phyloP scores from a whole-genome alignment of 1,139 yeast genomes.

The Candida sp. region DNA sequence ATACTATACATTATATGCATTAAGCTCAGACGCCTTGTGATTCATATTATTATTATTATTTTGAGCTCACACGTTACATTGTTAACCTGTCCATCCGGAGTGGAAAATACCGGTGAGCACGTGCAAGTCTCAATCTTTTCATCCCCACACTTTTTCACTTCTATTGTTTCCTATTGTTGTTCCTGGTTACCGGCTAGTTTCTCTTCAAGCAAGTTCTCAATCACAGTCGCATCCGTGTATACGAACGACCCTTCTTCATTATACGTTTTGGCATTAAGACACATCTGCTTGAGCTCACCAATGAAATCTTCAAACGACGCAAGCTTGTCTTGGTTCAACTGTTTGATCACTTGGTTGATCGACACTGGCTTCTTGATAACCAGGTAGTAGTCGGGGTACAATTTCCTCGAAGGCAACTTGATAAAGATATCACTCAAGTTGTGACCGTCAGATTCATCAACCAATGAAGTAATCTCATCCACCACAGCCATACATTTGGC shows the following conservation, averaged over 20 bases:
- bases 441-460: conserved; percentile 32
- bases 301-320: conserved; percentile 59
- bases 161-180: too few relatives aligned
- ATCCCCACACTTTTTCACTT: too few relatives aligned
- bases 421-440: conserved; percentile 64
- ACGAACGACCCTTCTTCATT: conserved; percentile 91
- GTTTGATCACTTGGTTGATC: conserved; percentile 60
- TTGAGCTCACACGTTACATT: neutral
- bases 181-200: too few relatives aligned
- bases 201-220: conserved; percentile 49
- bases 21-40: neutral
- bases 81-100: too few relatives aligned
- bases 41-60: neutral
- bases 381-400: conserved; percentile 88
- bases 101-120: too few relatives aligned
- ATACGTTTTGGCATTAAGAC: conserved; percentile 82
- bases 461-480: conserved; percentile 35
- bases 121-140: too few relatives aligned
- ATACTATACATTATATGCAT: neutral
- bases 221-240: conserved; percentile 71
- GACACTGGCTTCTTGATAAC: conserved; percentile 85
- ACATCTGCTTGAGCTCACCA: conserved; percentile 78
- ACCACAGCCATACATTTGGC: conserved; percentile 29
- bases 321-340: conserved; percentile 48
- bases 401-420: conserved; percentile 68